phyloP scores from a whole-genome alignment of 345 rosid genomes.

The Acer campestre region DNA sequence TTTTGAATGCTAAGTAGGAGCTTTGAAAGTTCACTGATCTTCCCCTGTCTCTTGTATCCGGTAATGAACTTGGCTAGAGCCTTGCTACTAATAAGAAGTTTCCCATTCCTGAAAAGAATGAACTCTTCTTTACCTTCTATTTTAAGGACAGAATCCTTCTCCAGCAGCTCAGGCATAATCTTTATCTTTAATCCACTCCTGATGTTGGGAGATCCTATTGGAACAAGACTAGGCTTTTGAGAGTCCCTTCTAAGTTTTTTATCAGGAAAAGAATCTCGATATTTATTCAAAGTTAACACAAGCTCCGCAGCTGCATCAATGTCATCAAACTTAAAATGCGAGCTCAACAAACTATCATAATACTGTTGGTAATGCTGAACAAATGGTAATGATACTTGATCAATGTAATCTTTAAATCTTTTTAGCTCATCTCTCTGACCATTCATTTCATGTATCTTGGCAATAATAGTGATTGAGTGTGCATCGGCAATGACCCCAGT shows the following conservation, averaged over 20 bases:
- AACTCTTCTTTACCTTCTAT: slow-evolving; percentile 42
- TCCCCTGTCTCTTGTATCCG: slow-evolving; percentile 54
- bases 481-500: slow-evolving; percentile 70
- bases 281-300: slow-evolving; percentile 47
- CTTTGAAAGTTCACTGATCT: slow-evolving; percentile 56
- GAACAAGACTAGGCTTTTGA: slow-evolving; percentile 45
- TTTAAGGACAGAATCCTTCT: slow-evolving; percentile 48
- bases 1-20: slow-evolving; percentile 45
- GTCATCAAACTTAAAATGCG: slow-evolving; percentile 75
- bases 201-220: slow-evolving; percentile 74
- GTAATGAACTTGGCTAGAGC: slow-evolving; percentile 67
- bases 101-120: slow-evolving; percentile 47
- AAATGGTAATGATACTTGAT: slow-evolving; percentile 41
- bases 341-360: slow-evolving; percentile 66
- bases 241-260: slow-evolving; percentile 26
- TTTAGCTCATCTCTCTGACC: slow-evolving; percentile 74
- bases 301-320: slow-evolving; percentile 66
- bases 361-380: slow-evolving; percentile 56
- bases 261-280: slow-evolving; percentile 23
- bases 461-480: slow-evolving; percentile 55
- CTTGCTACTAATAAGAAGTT: slow-evolving; percentile 48
- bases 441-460: slow-evolving; percentile 69
- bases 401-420: slow-evolving; percentile 61
- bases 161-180: slow-evolving; percentile 53
- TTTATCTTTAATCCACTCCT: slow-evolving; percentile 61